A percentile compares a stretch with the other conserved stretches of the same genome.
phyloP scores from a whole-genome alignment of 345 rosid species.

The Populus alba region DNA sequence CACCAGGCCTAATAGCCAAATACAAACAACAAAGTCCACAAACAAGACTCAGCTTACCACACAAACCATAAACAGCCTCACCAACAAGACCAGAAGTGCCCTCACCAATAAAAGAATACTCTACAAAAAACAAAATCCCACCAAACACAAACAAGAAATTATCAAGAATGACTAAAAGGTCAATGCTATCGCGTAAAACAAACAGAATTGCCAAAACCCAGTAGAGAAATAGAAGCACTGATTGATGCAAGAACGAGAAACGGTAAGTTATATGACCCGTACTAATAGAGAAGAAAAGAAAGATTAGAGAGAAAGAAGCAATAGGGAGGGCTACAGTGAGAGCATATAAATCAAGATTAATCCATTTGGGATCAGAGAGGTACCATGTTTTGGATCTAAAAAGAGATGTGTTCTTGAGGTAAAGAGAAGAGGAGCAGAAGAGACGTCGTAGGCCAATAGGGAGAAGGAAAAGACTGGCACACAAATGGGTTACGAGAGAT shows the following conservation, averaged over 20 bases:
- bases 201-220: constrained; percentile 43
- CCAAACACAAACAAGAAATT: constrained; percentile 29
- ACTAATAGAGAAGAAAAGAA: constrained; percentile 44
- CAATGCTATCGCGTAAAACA: constrained; percentile 29
- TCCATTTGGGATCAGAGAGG: constrained; percentile 41
- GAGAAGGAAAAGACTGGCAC: constrained; percentile 44
- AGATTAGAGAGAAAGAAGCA: constrained; percentile 45
- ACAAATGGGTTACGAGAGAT: constrained; percentile 43
- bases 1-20: constrained; percentile 44
- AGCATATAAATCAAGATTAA: constrained; percentile 50
- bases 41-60: constrained; percentile 39
- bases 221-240: constrained; percentile 36
- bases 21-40: constrained; percentile 51
- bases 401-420: constrained; percentile 48
- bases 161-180: constrained; percentile 27
- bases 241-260: constrained; percentile 49
- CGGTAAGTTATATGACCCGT: constrained; percentile 42
- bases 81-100: constrained; percentile 38
- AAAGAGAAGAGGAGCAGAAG: constrained; percentile 48
- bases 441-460: constrained; percentile 54
- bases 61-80: constrained; percentile 32
- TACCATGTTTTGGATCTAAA: constrained; percentile 55
- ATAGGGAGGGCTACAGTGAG: constrained; percentile 51
- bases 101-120: constrained; percentile 38
- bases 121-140: constrained; percentile 41